Base-by-base conservation (phyloP, 768 basidiomycete species). In the Tubosaeta sp. region DNA sequence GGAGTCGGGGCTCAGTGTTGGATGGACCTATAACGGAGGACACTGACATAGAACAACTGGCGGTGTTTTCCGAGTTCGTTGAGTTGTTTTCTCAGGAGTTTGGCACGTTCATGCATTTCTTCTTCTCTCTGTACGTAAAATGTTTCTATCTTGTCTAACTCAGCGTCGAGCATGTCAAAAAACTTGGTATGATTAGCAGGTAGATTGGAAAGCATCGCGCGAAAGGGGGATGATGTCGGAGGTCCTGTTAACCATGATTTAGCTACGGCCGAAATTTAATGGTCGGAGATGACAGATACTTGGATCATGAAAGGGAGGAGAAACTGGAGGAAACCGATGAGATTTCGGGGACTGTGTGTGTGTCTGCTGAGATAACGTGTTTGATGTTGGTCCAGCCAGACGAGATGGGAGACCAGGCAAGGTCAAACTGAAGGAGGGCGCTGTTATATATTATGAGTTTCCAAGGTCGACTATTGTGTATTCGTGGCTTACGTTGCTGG, bases 101-200 rank as follows among this genome's bases (percentile, higher is more conserved):
- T 62, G 14, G 75, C 73, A 25, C 75, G 77, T 3, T 64, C 66
- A 5, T 70, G 70, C 82, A 80, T 85, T 70, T 79, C 83, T 43
- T 75, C 76, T 70, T 84, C 93, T 27, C 84, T 78, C 25, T 80
- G 82, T 6, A 79, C 61, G 65, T 91, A 98, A 68, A 99, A 99
- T 1, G 73, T 70, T 53, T 90, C 89, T 12, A 97, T 82, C 67
- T 95, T 97, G 19, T 86, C 82, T 3, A 97, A 73, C 65, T 99
- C 86, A 1, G 64, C 64, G 58, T 97, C 89, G 7, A 97, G 75
- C 22, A 82, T 74, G 3, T 81, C 76, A 54, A 98, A 90, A 72
- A 97, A 98, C 6, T 74, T 74, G 29, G 70, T 63, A 62, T 95
- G 87, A 22, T 77, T 70, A 0, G 81, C 74, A 12, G 83, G 76